phyloP scores from a whole-genome alignment of 352 stramenopile genomes.

The Globisporangium camurandrum region DNA sequence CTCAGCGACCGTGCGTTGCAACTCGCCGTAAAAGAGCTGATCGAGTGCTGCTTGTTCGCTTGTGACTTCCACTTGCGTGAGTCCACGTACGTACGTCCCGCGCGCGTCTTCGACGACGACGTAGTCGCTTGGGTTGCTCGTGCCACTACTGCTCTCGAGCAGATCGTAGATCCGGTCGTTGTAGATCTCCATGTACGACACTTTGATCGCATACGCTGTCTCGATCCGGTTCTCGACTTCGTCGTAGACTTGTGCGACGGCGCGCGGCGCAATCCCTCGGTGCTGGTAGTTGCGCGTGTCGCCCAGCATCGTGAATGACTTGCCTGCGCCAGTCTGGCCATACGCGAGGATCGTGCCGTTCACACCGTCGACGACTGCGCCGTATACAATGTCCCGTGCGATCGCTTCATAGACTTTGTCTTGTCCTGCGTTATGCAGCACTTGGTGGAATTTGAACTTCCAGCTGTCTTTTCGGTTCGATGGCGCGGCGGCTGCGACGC shows the following conservation, averaged over 20 bases:
- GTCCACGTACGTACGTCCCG: slow-evolving; percentile 81
- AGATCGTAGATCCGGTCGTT: slow-evolving; percentile 94
- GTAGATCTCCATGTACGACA: slow-evolving; percentile 96
- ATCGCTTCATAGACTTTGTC: slow-evolving; percentile 89
- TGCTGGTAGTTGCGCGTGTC: slow-evolving; percentile 90
- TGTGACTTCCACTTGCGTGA: slow-evolving; percentile 75
- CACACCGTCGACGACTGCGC: slow-evolving; percentile 78
- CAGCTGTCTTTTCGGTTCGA: slow-evolving; percentile 79
- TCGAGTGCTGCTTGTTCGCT: slow-evolving; percentile 88
- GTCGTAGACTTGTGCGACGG: slow-evolving; percentile 85
- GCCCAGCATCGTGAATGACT: slow-evolving; percentile 91
- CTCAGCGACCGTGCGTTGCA: slow-evolving; percentile 90
- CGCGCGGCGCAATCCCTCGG: slow-evolving; percentile 81
- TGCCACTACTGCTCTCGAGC: slow-evolving; percentile 27
- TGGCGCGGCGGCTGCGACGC: slow-evolving; percentile 17
- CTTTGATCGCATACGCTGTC: slow-evolving; percentile 77
- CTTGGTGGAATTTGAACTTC: slow-evolving; percentile 90
- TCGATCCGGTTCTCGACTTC: slow-evolving; percentile 87
- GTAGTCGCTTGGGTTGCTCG: slow-evolving; percentile 31
- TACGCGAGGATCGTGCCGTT: slow-evolving; percentile 88
- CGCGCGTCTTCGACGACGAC: slow-evolving; percentile 79
- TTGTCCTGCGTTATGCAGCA: slow-evolving; percentile 89
- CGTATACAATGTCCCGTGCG: slow-evolving; percentile 83
- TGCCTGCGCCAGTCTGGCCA: slow-evolving; percentile 83
- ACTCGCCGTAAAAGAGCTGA: slow-evolving; percentile 88